phyloP scores from a whole-genome alignment of 768 basidiomycete species.

The Austroboletus eburneus region DNA sequence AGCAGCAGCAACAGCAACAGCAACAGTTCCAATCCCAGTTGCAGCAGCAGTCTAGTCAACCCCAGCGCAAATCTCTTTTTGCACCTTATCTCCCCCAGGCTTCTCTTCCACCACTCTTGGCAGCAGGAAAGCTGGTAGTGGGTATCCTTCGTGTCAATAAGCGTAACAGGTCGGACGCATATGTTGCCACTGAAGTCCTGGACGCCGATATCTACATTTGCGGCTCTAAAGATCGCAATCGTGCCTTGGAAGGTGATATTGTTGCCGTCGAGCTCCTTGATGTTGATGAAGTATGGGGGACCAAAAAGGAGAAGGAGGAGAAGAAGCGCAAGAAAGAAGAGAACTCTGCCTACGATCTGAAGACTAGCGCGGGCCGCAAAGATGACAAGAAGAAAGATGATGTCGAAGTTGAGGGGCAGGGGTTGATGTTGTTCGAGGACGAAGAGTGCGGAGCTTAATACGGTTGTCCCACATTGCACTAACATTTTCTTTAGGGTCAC shows the following conservation, averaged over 20 bases:
- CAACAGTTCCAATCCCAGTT: slow-evolving; percentile 90
- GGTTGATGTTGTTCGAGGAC: slow-evolving; percentile 93
- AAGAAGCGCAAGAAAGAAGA: slow-evolving; percentile 99
- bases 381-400: slow-evolving; percentile 99
- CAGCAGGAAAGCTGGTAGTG: slow-evolving; percentile 95
- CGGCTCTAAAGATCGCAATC: slow-evolving; percentile 97
- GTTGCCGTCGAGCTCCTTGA: slow-evolving; percentile 97
- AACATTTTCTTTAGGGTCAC: slow-evolving; percentile 61
- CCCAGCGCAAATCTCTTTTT: slow-evolving; percentile 96
- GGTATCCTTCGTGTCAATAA: slow-evolving; percentile 97
- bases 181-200: slow-evolving; percentile 95
- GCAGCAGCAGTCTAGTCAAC: slow-evolving; percentile 87
- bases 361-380: slow-evolving; percentile 69
- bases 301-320: slow-evolving; percentile 99
- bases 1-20: slow-evolving; percentile 77
- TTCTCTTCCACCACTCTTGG: slow-evolving; percentile 91
- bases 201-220: slow-evolving; percentile 99
- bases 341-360: slow-evolving; percentile 90
- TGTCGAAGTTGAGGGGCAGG: slow-evolving; percentile 98
- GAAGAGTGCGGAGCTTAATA: slow-evolving; percentile 61
- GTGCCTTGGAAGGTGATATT: slow-evolving; percentile 97
- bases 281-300: slow-evolving; percentile 96
- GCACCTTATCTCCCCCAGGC: slow-evolving; percentile 98
- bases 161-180: slow-evolving; percentile 96
- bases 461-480: slow-evolving; percentile 1